Evolutionary conservation across 2,329 filamentous ascomycete genomes (phyloP).

Genomic region (Microsporum canis): DNA sequence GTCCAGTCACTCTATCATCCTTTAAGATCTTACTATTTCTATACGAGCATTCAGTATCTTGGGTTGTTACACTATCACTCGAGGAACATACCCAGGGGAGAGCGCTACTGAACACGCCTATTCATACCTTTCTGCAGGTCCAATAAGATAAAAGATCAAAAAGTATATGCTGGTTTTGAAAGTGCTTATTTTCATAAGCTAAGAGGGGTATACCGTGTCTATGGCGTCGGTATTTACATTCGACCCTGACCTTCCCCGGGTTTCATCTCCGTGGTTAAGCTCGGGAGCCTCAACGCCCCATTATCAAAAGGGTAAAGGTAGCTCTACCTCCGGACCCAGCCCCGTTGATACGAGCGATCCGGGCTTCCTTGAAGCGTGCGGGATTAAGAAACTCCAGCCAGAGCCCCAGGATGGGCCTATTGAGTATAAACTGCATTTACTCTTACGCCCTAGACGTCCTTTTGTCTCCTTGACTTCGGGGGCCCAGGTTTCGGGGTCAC

Average conservation of each 20-base stretch:
- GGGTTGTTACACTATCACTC: slow-evolving; percentile 13
- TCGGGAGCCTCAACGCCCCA: slow-evolving; percentile 38
- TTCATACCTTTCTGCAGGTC: background rate
- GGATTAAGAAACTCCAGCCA: slow-evolving; percentile 65
- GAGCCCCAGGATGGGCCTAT: slow-evolving; percentile 91
- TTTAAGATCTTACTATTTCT: slow-evolving; percentile 11
- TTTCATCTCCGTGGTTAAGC: slow-evolving; percentile 80
- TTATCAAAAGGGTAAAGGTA: slow-evolving; percentile 18
- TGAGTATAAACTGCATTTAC: slow-evolving; percentile 90
- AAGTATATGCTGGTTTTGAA: background rate
- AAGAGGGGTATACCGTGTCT: background rate
- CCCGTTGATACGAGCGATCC: slow-evolving; percentile 31
- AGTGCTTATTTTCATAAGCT: background rate
- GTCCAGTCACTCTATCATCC: slow-evolving; percentile 13
- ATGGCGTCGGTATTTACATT: slow-evolving; percentile 98
- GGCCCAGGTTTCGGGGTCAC: slow-evolving; percentile 41
- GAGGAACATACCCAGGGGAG: slow-evolving; percentile 8
- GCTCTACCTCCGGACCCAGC: slow-evolving; percentile 16
- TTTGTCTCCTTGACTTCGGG: slow-evolving; percentile 63
- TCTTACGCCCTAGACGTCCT: slow-evolving; percentile 64
- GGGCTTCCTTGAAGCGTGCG: slow-evolving; percentile 43
- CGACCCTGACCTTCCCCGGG: slow-evolving; percentile 73
- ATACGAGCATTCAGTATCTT: slow-evolving; percentile 7
- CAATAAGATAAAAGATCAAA: background rate
- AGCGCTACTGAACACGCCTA: background rate